A percentile compares a stretch with the other conserved stretches of the same genome.
These are phyloP conservation scores for Viola pubescens DNA, from an alignment of 441 rosid species.

Conservation along the genomic window DNA sequence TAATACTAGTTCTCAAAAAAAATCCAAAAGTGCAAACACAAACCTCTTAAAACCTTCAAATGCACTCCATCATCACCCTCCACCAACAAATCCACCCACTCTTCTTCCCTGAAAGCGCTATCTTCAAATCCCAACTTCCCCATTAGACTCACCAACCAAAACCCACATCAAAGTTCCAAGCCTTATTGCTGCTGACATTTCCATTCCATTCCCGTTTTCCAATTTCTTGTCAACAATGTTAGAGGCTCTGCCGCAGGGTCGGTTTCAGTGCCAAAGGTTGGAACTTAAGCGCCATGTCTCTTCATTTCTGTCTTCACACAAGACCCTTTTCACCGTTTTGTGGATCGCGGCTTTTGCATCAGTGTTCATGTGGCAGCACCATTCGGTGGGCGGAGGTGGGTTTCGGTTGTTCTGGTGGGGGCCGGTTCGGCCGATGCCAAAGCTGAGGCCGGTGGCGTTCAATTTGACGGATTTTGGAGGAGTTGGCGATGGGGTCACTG, in stretches of 20 bases:
- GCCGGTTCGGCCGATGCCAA: slow-evolving; percentile 41
- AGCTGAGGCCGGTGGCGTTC: slow-evolving; percentile 49
- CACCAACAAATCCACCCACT: too few species aligned
- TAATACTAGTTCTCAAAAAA: too few species aligned
- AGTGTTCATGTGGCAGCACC: slow-evolving; percentile 74
- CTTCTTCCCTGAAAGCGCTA: too few species aligned
- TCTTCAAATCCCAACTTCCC: too few species aligned
- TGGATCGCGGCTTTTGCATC: slow-evolving; percentile 82
- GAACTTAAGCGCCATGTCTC: slow-evolving; percentile 55
- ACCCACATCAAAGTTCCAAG: background rate
- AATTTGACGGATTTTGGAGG: slow-evolving; percentile 90
- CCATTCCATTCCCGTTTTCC: background rate
- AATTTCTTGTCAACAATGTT: slow-evolving; percentile 29
- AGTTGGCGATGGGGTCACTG: slow-evolving; percentile 71
- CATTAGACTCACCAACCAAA: background rate
- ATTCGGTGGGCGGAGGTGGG: slow-evolving; percentile 32
- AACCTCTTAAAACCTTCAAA: too few species aligned
- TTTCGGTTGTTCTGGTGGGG: slow-evolving; percentile 29
- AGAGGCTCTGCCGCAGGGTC: slow-evolving; percentile 38
- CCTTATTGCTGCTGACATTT: background rate
- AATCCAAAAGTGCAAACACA: too few species aligned
- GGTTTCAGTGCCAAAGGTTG: slow-evolving; percentile 40
- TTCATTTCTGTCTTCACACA: slow-evolving; percentile 55
- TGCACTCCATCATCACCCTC: too few species aligned
- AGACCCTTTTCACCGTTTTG: slow-evolving; percentile 56